Evolutionary conservation across 2,329 filamentous ascomycete genomes (phyloP), one percentile per base, ranked within the genome.

Genomic region (Magnaporthiopsis incrustans): DNA sequence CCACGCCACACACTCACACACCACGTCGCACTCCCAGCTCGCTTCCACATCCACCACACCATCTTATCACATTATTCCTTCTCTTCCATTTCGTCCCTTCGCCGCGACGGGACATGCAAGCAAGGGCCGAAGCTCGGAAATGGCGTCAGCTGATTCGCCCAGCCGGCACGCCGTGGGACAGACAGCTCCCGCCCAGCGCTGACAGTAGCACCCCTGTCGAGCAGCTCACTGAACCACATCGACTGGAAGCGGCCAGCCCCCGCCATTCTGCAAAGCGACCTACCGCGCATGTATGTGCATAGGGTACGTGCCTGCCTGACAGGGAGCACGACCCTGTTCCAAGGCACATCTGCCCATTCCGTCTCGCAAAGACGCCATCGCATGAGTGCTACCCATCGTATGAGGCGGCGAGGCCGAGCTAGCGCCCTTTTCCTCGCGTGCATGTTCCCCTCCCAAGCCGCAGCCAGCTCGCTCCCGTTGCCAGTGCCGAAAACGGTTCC

Each of bases 71-170:
- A n/a, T 53, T 25, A 4, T 53, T 53, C 11, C 44, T n/a, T 53
- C 44, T 25, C 44, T 30, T 30, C 38, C 44, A 53, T n/a, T 22
- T 25, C 44, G n/a, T 53, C 44, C n/a, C n/a, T 53, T 25, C n/a
- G 22, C 44, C 18, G 44, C n/a, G 44, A 53, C 44, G 44, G 44
- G n/a, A 25, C 44, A 53, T 53, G 44, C 44, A 22, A 53, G 44
- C 44, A 53, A 53, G 44, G 44, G 22, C 44, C 8, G 8, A 53
- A 10, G 44, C 44, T 60, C 58, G 32, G 32, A 27, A 60, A 60
- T 60, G 32, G 27, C 58, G 58, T 60, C 32, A 60, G 58, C 58
- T 60, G 58, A 60, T 60, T 60, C 30, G 58, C 30, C 58, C 12
- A 22, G 18, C 44, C 44, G 22, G 44, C 44, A 53, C 11, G 18